Evolutionary conservation across 2,329 filamentous ascomycete genomes (phyloP), one percentile per base, ranked within the genome.

Genomic region (Parascedosporium putredinis): DNA sequence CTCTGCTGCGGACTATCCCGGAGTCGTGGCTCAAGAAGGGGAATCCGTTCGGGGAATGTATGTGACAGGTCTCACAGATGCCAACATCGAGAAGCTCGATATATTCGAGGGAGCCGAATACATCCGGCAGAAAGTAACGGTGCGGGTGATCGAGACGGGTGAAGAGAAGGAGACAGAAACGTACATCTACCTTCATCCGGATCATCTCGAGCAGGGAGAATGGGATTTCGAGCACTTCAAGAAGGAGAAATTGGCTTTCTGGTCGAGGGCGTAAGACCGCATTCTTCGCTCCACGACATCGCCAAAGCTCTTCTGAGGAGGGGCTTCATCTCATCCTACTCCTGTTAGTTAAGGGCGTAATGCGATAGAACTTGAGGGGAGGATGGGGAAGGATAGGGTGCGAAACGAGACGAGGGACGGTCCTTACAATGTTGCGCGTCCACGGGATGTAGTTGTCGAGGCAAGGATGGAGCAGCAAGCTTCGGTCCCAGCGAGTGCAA

Each of bases 191-290:
- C 69, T 71, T 42, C 54, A 69, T 1, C 63, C 68, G 14, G 55
- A 64, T 0, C 33, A 59, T 0, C 67, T 97, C 16, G 88, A 95
- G 64, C 71, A 77, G 27, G 66, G 70, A 20, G 89, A 95, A 64
- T 97, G 91, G 91, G 87, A 95, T 63, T 93, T 89, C 67, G 81
- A 83, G 45, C 80, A 86, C 54, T 97, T 96, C 62, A 79, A 84
- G 53, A 72, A 74, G 58, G 83, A 93, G 54, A 95, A 89, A 70
- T 67, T 81, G 67, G 62, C 62, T 50, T 51, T 60, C 3, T 81
- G 76, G 77, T 73, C 74, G 4, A 64, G 75, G n/a, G 20, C 20
- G 8, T 40, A 14, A 23, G 5, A 14, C 31, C 22, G 10, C n/a
- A 14, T 4, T 12, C 12, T 22, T 9, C 16, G 10, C 2, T 22